Base-by-base conservation (phyloP, 139 green algal genomes). In the Astrephomene gubernaculifera region DNA sequence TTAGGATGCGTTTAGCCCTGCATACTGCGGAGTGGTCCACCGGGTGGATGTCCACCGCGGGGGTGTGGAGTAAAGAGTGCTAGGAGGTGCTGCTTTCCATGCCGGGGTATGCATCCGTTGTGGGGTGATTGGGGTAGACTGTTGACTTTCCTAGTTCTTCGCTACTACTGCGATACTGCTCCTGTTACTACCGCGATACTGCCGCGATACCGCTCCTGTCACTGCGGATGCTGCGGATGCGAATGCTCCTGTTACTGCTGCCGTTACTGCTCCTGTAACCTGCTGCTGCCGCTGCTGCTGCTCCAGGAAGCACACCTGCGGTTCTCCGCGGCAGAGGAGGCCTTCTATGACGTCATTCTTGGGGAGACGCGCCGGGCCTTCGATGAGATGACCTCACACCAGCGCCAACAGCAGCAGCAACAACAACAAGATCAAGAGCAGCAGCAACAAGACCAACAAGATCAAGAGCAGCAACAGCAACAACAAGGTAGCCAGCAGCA, bases 311-410 rank as follows among this genome's bases (percentile, higher is more conserved):
- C 87, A 14, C 86, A 81, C 41, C 83, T 94, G 80, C 82, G 91
- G 21, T 90, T 95, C 74, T 87, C 75, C 35, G 73, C 89, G 6
- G 80, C 71, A 17, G 92, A 95, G 90, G 63, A 78, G 49, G 71
- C 74, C 49, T 93, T 94, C 72, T 95, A 95, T 52, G 69, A 90
- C 33, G 81, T 84, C 61, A 78, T 85, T 52, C 74, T 85, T 31
- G 33, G 45, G 71, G 35, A 60, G 53, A 74, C 69, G 1, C 81
- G 78, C 60, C 44, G 44, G 69, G 83, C 81, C 6, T 68, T 49
- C 54, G 25, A 27, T 19, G 53, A 49, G 14, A 71, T 61, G 83
- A 29, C 2, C 35, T 69, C 44, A 41, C 79, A 85, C 57, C 39
- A 57, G n/a, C n/a, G n/a, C n/a, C n/a, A n/a, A 10, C 6, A 19